These are phyloP conservation scores for Diaporthe caulivora DNA, from an alignment of 2,329 filamentous ascomycete species.

Conservation along the genomic window DNA sequence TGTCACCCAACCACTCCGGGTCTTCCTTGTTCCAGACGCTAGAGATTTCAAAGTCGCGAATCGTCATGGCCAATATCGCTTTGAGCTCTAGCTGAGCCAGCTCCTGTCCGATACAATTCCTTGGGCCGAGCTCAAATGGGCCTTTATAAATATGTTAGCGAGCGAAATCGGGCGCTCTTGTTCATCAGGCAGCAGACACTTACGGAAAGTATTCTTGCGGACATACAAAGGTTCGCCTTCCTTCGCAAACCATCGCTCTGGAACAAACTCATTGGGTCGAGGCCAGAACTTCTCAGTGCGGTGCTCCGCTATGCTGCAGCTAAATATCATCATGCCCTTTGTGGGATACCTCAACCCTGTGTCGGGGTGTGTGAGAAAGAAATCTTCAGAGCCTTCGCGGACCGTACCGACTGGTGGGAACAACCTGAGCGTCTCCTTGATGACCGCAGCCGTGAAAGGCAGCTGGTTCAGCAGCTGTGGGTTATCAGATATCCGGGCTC, in stretches of 20 bases:
- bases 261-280: conserved; percentile 53
- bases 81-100: conserved; percentile 52
- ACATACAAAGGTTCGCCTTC: conserved; percentile 43
- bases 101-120: conserved; percentile 53
- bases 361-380: conserved; percentile 50
- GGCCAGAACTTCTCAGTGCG: conserved; percentile 52
- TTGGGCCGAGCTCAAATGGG: conserved; percentile 53
- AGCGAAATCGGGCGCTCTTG: background rate
- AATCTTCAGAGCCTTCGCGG: conserved; percentile 48
- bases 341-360: conserved; percentile 53
- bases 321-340: conserved; percentile 47
- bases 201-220: conserved; percentile 47
- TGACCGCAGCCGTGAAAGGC: conserved; percentile 64
- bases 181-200: background rate
- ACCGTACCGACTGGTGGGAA: conserved; percentile 60
- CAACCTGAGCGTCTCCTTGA: conserved; percentile 67
- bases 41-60: conserved; percentile 37
- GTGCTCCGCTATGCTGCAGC: conserved; percentile 45
- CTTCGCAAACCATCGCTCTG: conserved; percentile 55
- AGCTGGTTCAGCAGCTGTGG: conserved; percentile 62
- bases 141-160: background rate
- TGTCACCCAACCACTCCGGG: conserved; percentile 33
- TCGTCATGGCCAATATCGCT: conserved; percentile 42
- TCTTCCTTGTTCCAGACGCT: conserved; percentile 33
- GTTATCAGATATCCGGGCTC: conserved; percentile 52